Evolutionary conservation across 352 stramenopile species (phyloP).

Genomic region (Phytophthora hibernalis): DNA sequence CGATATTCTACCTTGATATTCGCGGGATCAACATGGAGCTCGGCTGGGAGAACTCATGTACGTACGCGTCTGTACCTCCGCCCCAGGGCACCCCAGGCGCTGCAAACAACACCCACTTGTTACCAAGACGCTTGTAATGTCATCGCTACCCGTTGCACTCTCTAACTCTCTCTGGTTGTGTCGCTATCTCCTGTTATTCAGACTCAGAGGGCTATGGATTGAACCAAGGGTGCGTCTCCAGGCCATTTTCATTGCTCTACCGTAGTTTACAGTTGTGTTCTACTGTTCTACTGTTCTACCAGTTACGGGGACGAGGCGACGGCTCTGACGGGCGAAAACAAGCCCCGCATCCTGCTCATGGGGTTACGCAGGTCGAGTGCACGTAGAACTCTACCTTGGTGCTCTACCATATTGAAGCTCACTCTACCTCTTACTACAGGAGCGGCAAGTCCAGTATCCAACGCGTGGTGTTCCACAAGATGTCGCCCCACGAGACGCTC

Average conservation of each 20-base stretch:
- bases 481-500: slow-evolving; percentile 98
- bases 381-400: not conserved
- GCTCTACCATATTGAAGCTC: not conserved
- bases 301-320: slow-evolving; percentile 80
- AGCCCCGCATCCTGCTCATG: slow-evolving; percentile 97
- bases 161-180: slow-evolving; percentile 21
- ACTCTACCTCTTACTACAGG: slow-evolving; percentile 32
- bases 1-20: too few species aligned
- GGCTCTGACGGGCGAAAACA: slow-evolving; percentile 88
- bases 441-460: slow-evolving; percentile 93
- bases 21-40: slow-evolving; percentile 59
- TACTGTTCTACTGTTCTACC: slow-evolving; percentile 1
- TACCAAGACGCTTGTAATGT: not conserved
- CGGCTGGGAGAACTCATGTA: slow-evolving; percentile 83
- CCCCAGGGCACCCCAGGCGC: not conserved
- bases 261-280: slow-evolving; percentile 4
- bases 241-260: not conserved
- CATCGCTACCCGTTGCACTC: not conserved
- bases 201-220: slow-evolving; percentile 53
- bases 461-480: slow-evolving; percentile 99
- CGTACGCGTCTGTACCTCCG: slow-evolving; percentile 26
- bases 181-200: slow-evolving; percentile 9
- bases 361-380: slow-evolving; percentile 86
- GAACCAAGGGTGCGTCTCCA: slow-evolving; percentile 36
- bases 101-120: not conserved